These are phyloP conservation scores for Syzygium jambos DNA, from an alignment of 345 rosid species.

Conservation along the genomic window DNA sequence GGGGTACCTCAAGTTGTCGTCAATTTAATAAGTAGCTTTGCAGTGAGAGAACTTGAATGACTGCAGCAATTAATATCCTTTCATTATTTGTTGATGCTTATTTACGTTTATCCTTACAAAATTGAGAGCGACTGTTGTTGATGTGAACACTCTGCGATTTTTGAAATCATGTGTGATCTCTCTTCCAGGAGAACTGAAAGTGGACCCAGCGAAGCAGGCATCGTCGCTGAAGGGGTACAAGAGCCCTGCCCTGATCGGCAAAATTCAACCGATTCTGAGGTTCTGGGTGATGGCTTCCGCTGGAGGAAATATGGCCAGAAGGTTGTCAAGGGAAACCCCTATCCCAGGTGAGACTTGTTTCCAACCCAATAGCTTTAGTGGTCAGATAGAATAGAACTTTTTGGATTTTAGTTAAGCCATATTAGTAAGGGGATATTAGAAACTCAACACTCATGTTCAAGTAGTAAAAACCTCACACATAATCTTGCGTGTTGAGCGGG, in stretches of 20 bases:
- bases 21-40: neutral
- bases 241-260: conserved; percentile 32
- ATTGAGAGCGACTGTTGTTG: neutral
- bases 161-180: neutral
- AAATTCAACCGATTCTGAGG: conserved; percentile 52
- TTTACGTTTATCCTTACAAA: neutral
- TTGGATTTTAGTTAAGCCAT: neutral
- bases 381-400: neutral
- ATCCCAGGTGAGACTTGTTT: conserved; percentile 58
- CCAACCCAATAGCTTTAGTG: neutral
- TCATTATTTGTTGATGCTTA: neutral
- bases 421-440: neutral
- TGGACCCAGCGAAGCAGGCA: conserved; percentile 37
- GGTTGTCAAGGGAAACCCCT: conserved; percentile 86
- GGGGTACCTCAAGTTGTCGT: neutral
- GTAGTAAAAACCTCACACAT: neutral
- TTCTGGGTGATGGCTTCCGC: conserved; percentile 79
- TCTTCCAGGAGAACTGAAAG: conserved; percentile 46
- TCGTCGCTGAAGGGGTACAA: conserved; percentile 21
- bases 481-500: neutral
- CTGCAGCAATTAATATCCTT: neutral
- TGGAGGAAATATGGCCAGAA: conserved; percentile 99
- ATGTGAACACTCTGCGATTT: neutral
- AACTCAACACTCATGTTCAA: neutral
- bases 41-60: neutral